Conservation (phyloP, 2,329 filamentous ascomycete genomes). For the Pseudogymnoascus sp. region DNA sequence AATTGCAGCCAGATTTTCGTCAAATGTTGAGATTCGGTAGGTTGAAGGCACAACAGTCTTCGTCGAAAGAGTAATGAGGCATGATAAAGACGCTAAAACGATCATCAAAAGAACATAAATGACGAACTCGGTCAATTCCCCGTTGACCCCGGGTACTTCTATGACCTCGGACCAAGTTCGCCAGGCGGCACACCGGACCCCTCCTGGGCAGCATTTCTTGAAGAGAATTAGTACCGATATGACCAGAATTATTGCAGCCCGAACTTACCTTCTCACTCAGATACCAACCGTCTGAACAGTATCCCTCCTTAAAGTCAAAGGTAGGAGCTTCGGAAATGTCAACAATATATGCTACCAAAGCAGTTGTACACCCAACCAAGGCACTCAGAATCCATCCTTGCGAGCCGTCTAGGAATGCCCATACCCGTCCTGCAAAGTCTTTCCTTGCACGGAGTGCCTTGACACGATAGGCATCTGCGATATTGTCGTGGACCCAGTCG, state of each 20-base stretch:
- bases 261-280: slow-evolving; percentile 55
- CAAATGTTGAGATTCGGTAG: slow-evolving; percentile 76
- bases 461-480: slow-evolving; percentile 84
- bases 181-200: slow-evolving; percentile 50
- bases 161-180: slow-evolving; percentile 47
- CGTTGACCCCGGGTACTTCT: slow-evolving; percentile 26
- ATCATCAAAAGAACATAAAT: slow-evolving; percentile 69
- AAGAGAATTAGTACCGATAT: neutral
- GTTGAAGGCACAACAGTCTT: slow-evolving; percentile 89
- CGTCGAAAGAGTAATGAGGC: slow-evolving; percentile 75
- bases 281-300: slow-evolving; percentile 66
- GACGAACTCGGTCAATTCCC: slow-evolving; percentile 58
- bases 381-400: slow-evolving; percentile 95
- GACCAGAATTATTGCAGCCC: neutral
- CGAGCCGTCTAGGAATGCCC: slow-evolving; percentile 71
- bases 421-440: slow-evolving; percentile 73
- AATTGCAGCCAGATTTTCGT: slow-evolving; percentile 81
- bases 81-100: slow-evolving; percentile 61
- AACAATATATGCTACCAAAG: slow-evolving; percentile 77
- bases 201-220: slow-evolving; percentile 48
- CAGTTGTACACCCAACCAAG: slow-evolving; percentile 78
- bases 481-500: slow-evolving; percentile 97
- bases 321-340: slow-evolving; percentile 77
- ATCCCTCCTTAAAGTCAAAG: slow-evolving; percentile 88
- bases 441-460: slow-evolving; percentile 74